These are phyloP conservation scores for Fusarium protoensiforme DNA, from an alignment of 2,329 filamentous ascomycete species.

Conservation along the genomic window DNA sequence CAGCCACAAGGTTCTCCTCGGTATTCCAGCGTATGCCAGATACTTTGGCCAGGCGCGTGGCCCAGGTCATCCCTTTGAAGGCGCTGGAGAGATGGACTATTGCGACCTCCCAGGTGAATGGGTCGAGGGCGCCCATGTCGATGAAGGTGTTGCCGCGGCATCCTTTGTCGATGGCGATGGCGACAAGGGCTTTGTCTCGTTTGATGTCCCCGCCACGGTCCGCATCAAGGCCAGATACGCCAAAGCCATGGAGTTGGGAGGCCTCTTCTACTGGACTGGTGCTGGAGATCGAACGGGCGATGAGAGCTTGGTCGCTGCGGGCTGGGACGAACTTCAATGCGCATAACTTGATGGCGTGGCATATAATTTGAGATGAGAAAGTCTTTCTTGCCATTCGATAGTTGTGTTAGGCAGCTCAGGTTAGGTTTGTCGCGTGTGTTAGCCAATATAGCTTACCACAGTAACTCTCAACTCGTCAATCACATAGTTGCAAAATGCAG, in stretches of 20 bases:
- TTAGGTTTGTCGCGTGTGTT: background rate
- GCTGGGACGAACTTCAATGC: slow-evolving; percentile 61
- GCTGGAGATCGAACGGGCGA: slow-evolving; percentile 65
- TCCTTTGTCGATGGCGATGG: slow-evolving; percentile 60
- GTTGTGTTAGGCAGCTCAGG: background rate
- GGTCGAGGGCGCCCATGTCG: slow-evolving; percentile 54
- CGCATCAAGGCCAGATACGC: slow-evolving; percentile 70
- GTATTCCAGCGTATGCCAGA: slow-evolving; percentile 72
- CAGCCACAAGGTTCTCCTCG: slow-evolving; percentile 68
- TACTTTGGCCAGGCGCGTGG: slow-evolving; percentile 66
- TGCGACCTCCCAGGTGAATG: slow-evolving; percentile 67
- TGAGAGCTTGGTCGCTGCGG: slow-evolving; percentile 69
- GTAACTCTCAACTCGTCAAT: background rate
- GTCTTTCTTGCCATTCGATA: background rate
- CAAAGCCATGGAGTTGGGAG: slow-evolving; percentile 64
- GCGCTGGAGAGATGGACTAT: slow-evolving; percentile 69
- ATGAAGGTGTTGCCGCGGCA: slow-evolving; percentile 65
- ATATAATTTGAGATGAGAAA: background rate
- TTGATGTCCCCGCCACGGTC: slow-evolving; percentile 72
- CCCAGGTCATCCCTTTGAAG: slow-evolving; percentile 63
- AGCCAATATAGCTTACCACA: background rate
- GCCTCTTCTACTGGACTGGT: slow-evolving; percentile 77
- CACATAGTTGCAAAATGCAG: background rate
- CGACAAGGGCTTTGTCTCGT: slow-evolving; percentile 67
- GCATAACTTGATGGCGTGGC: background rate